Evolutionary conservation across 257 asterid genomes (phyloP).

Genomic region (Prunella vulgaris): DNA sequence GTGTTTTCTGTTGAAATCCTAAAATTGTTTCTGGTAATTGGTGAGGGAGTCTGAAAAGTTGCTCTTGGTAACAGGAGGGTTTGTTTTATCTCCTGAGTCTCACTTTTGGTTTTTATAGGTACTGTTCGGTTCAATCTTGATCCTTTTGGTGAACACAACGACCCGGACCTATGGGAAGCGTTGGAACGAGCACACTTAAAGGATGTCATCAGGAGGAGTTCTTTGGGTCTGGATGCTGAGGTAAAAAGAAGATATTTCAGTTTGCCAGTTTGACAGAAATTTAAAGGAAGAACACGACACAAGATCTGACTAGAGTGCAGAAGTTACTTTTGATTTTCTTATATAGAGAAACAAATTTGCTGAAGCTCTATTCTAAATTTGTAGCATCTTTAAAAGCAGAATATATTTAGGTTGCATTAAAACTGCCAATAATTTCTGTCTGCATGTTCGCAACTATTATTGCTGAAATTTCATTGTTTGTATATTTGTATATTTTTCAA

Average conservation of each 20-base stretch:
- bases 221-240: slow-evolving; percentile 82
- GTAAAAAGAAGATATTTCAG: slow-evolving; percentile 28
- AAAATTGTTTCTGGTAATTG: not conserved
- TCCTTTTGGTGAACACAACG: slow-evolving; percentile 79
- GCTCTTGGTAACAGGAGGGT: not conserved
- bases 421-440: not conserved
- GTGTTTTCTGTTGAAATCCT: not conserved
- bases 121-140: slow-evolving; percentile 81
- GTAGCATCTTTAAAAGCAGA: not conserved
- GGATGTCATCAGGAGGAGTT: slow-evolving; percentile 62
- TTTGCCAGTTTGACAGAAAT: not conserved
- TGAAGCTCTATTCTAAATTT: not conserved
- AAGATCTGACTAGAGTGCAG: not conserved
- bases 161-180: slow-evolving; percentile 86
- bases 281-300: not conserved
- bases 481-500: slow-evolving; percentile 17
- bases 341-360: not conserved
- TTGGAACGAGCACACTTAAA: slow-evolving; percentile 80
- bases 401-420: not conserved
- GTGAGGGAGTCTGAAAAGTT: not conserved
- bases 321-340: not conserved
- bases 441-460: not conserved
- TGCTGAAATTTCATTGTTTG: not conserved
- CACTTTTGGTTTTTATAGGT: slow-evolving; percentile 34
- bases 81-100: not conserved